phyloP scores from a whole-genome alignment of 495 filamentous ascomycete genomes.

The Cetradonia linearis region DNA sequence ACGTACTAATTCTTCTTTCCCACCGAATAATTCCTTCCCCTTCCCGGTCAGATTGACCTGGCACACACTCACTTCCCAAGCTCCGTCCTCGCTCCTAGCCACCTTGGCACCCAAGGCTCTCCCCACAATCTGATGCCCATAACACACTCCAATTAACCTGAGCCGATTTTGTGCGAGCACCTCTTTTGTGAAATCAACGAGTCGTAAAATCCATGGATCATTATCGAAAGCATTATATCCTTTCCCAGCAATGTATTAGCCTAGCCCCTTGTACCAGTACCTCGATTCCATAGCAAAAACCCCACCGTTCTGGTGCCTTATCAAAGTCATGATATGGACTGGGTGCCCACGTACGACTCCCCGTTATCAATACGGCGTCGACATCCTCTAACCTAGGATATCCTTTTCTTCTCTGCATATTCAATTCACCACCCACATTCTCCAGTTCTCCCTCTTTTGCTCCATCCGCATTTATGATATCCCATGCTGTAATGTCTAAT shows the following conservation, averaged over 20 bases:
- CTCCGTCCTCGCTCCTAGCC: slow-evolving; percentile 49
- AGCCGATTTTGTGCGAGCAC: slow-evolving; percentile 50
- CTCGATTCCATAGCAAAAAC: background rate
- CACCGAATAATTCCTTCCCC: slow-evolving; percentile 65
- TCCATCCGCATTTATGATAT: slow-evolving; percentile 49
- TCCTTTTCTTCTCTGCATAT: slow-evolving; percentile 16
- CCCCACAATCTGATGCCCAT: slow-evolving; percentile 83
- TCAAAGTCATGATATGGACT: slow-evolving; percentile 1
- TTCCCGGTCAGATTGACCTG: slow-evolving; percentile 57
- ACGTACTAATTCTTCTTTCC: slow-evolving; percentile 55
- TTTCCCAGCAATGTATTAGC: slow-evolving; percentile 22
- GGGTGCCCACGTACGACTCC: slow-evolving; percentile 44
- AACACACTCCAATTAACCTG: slow-evolving; percentile 71
- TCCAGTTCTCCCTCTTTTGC: slow-evolving; percentile 12
- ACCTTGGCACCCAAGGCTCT: slow-evolving; percentile 63
- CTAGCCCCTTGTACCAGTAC: background rate
- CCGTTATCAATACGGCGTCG: slow-evolving; percentile 75
- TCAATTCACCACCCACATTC: slow-evolving; percentile 11
- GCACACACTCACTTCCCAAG: slow-evolving; percentile 72
- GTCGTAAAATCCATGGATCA: slow-evolving; percentile 61
- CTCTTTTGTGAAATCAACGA: slow-evolving; percentile 59
- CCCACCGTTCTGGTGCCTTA: no score
- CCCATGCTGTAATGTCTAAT: slow-evolving; percentile 53
- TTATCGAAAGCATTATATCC: slow-evolving; percentile 55
- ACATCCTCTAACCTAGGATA: slow-evolving; percentile 65